Conservation (phyloP, 169 alveolate species). For the Blepharisma undulans region DNA sequence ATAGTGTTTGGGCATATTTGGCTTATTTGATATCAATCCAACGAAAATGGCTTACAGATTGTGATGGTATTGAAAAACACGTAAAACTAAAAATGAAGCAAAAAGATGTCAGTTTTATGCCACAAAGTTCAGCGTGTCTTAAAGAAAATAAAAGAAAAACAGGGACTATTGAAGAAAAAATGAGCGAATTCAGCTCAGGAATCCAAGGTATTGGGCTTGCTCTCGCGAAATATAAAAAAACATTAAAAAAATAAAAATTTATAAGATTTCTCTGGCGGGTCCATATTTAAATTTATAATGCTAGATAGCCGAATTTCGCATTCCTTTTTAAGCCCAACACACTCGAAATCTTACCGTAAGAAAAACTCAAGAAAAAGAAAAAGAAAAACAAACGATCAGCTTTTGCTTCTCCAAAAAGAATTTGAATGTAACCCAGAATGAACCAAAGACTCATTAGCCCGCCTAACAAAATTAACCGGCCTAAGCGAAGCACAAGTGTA, state of each 20-base stretch:
- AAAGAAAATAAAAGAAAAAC: not conserved
- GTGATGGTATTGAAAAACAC: constrained; percentile 37
- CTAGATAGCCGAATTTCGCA: not conserved
- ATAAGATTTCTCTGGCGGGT: too few relatives aligned
- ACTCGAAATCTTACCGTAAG: not conserved
- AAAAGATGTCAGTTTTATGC: constrained; percentile 10
- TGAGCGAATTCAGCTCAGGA: too few relatives aligned
- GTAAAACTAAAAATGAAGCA: not conserved
- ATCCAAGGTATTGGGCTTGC: too few relatives aligned
- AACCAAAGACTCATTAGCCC: constrained; percentile 21
- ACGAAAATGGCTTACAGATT: not conserved
- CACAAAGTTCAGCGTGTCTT: constrained; percentile 15
- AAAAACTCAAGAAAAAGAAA: not conserved
- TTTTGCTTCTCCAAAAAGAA: constrained; percentile 14
- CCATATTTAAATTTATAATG: not conserved
- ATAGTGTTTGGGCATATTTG: constrained; percentile 34
- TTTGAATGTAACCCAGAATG: constrained; percentile 6
- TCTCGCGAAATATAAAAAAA: too few relatives aligned
- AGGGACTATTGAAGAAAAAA: not conserved
- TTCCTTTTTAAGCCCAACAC: not conserved
- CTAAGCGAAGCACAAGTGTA: constrained; percentile 35
- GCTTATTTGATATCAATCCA: constrained; percentile 33
- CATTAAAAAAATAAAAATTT: too few relatives aligned
- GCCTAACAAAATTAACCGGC: constrained; percentile 11
- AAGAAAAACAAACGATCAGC: constrained; percentile 21